phyloP scores from a whole-genome alignment of 2,329 filamentous ascomycete genomes.

The Pseudogymnoascus sp. region DNA sequence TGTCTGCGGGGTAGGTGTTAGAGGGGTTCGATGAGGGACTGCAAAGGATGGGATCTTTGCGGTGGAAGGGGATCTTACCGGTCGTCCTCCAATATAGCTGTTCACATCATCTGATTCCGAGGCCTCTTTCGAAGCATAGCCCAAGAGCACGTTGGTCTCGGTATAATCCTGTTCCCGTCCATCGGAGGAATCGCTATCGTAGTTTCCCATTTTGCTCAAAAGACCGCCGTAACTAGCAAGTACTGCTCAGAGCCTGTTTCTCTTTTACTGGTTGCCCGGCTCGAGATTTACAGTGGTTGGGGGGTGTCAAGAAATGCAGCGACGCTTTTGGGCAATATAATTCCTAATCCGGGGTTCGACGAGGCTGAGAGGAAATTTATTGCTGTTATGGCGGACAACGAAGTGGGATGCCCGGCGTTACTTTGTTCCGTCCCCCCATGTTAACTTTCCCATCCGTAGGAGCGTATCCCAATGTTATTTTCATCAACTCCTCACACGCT shows the following conservation, averaged over 20 bases:
- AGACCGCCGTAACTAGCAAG: not conserved
- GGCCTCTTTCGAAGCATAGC: conserved; percentile 71
- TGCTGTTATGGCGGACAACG: not conserved
- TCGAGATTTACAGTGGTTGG: not conserved
- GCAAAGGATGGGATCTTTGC: not conserved
- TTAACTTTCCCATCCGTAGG: not conserved
- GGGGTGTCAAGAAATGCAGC: not conserved
- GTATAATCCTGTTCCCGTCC: conserved; percentile 60
- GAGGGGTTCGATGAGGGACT: not conserved
- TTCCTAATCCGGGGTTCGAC: conserved; percentile 1
- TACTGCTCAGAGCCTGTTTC: not conserved
- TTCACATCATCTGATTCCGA: conserved; percentile 63
- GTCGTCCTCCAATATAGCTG: conserved; percentile 78
- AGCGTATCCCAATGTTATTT: not conserved
- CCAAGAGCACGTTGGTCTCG: conserved; percentile 81
- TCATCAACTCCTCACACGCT: not conserved
- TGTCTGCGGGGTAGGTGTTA: conserved; percentile 43
- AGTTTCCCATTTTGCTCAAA: conserved; percentile 54
- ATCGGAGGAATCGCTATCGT: conserved; percentile 79
- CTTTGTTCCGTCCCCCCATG: not conserved
- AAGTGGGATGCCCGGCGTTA: not conserved
- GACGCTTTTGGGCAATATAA: not conserved
- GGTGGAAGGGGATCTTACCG: conserved; percentile 49
- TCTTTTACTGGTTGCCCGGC: not conserved
- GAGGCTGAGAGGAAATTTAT: conserved; percentile 5